Percentiles rank a stretch among this genome's conserved stretches.
phyloP scores from a whole-genome alignment of 2,329 filamentous ascomycete species.

The Alternaria novae-zelandiae region DNA sequence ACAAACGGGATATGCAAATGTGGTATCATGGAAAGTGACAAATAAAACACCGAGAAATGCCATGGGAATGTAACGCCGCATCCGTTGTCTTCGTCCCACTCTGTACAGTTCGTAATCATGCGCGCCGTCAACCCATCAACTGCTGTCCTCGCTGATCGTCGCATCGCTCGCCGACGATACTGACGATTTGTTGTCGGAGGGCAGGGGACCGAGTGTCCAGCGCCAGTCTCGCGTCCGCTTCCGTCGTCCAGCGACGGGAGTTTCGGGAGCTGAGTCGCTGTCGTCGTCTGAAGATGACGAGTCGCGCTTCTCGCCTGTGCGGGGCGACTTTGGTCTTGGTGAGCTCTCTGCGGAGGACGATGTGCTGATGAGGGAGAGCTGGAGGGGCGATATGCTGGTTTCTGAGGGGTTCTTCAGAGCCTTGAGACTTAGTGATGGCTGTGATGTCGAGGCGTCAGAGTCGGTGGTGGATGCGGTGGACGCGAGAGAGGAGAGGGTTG shows the following conservation, averaged over 20 bases:
- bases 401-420: slow-evolving; percentile 16
- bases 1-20: slow-evolving; percentile 9
- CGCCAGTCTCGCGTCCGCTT: slow-evolving; percentile 63
- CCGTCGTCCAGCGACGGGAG: slow-evolving; percentile 59
- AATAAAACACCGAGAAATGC: slow-evolving; percentile 16
- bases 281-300: slow-evolving; percentile 54
- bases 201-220: slow-evolving; percentile 62
- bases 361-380: slow-evolving; percentile 11
- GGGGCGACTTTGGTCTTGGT: slow-evolving; percentile 32
- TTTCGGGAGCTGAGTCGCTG: slow-evolving; percentile 59
- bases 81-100: neutral
- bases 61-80: slow-evolving; percentile 5
- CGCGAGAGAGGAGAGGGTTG: slow-evolving; percentile 36
- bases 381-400: slow-evolving; percentile 21
- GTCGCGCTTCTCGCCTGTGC: slow-evolving; percentile 53
- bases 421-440: slow-evolving; percentile 19
- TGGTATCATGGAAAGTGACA: slow-evolving; percentile 11
- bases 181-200: slow-evolving; percentile 30
- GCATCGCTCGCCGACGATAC: slow-evolving; percentile 30
- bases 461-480: slow-evolving; percentile 18
- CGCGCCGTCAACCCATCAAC: slow-evolving; percentile 12
- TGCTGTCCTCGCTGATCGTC: slow-evolving; percentile 39
- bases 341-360: slow-evolving; percentile 34
- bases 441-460: slow-evolving; percentile 19
- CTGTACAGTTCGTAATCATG: slow-evolving; percentile 4